Percentiles rank a stretch among this genome's conserved stretches.
phyloP scores from a whole-genome alignment of 129 eudicot genomes.

The Tagetes erecta region DNA sequence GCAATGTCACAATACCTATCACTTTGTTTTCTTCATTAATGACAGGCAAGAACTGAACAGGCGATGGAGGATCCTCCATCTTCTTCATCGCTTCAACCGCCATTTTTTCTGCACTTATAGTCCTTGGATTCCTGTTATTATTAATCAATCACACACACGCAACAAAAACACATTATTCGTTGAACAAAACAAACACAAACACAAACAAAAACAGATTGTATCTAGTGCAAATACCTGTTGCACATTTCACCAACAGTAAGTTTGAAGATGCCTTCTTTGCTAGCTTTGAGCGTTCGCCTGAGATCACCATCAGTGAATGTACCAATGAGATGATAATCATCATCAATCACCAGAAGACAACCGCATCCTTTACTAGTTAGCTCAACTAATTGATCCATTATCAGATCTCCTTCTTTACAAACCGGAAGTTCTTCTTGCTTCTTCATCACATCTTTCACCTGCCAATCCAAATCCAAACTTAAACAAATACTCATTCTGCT shows the following conservation, averaged over 20 bases:
- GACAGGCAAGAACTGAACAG: slow-evolving; percentile 94
- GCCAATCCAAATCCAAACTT: slow-evolving; percentile 9
- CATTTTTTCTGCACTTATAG: slow-evolving; percentile 86
- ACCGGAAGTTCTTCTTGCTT: slow-evolving; percentile 83
- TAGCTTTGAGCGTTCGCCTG: slow-evolving; percentile 87
- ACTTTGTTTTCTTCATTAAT: slow-evolving; percentile 50
- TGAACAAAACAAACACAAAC: not conserved
- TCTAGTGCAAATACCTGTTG: slow-evolving; percentile 63
- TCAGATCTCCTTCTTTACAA: slow-evolving; percentile 77
- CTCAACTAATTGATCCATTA: slow-evolving; percentile 97
- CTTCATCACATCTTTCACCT: slow-evolving; percentile 98
- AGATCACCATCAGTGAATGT: slow-evolving; percentile 97
- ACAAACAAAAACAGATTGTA: not conserved
- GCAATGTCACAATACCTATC: slow-evolving; percentile 87
- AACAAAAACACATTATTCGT: slow-evolving; percentile 7
- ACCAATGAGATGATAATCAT: slow-evolving; percentile 69
- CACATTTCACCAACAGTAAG: slow-evolving; percentile 97
- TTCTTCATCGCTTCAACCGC: slow-evolving; percentile 97
- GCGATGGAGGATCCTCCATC: slow-evolving; percentile 98
- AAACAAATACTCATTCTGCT: not conserved
- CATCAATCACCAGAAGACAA: slow-evolving; percentile 83
- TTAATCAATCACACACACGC: not conserved
- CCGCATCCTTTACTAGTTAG: slow-evolving; percentile 95
- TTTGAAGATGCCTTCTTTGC: slow-evolving; percentile 94
- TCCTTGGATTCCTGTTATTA: slow-evolving; percentile 75